Conservation (phyloP, 179 eudicot genomes). For the Amaranthus tricolor region DNA sequence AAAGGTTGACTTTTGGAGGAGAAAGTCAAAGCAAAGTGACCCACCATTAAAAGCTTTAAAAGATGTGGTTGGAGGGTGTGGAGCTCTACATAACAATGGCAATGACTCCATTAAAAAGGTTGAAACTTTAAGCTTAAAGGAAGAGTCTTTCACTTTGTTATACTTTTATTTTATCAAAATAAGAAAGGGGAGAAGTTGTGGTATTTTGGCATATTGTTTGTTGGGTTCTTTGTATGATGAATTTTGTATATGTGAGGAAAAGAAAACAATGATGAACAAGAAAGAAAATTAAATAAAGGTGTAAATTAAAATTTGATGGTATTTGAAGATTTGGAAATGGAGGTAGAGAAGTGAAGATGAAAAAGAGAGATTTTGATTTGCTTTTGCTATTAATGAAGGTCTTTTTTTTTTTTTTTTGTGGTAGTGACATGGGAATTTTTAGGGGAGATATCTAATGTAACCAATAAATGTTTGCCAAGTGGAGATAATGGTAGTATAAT, state of each 20-base stretch:
- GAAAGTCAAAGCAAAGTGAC: slow-evolving; percentile 21
- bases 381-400: not conserved
- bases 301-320: not conserved
- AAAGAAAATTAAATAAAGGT: not conserved
- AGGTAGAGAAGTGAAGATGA: not conserved
- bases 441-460: slow-evolving; percentile 27
- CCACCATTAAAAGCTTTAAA: slow-evolving; percentile 31
- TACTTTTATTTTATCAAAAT: not conserved
- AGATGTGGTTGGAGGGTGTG: slow-evolving; percentile 54
- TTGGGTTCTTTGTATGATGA: too few species aligned
- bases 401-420: not conserved
- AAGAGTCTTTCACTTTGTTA: not conserved
- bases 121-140: not conserved
- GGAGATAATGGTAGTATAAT: slow-evolving; percentile 33
- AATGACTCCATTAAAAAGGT: slow-evolving; percentile 45
- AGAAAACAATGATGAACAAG: too few species aligned
- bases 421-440: not conserved
- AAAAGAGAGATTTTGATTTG: not conserved
- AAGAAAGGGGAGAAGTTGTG: not conserved
- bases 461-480: slow-evolving; percentile 34
- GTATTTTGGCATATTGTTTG: not conserved
- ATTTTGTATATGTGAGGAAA: too few species aligned
- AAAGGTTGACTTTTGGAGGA: slow-evolving; percentile 24
- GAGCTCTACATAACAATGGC: slow-evolving; percentile 49
- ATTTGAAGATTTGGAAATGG: not conserved